Base-by-base conservation (phyloP, 2,329 filamentous ascomycete genomes). In the Talaromyces sp. region DNA sequence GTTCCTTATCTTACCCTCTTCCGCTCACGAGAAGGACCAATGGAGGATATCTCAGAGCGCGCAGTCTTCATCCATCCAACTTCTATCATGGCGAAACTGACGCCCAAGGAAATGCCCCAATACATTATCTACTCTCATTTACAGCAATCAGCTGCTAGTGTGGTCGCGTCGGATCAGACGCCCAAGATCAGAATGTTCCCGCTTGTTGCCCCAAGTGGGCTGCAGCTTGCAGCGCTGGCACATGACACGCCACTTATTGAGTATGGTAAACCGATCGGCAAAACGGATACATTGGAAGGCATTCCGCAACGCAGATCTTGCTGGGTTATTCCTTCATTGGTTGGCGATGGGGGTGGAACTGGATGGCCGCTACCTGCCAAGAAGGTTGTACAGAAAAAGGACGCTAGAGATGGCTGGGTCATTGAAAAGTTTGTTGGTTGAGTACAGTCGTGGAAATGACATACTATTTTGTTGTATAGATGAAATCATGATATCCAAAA, bases 231-330 rank as follows among this genome's bases (percentile, higher is more conserved):
- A 3, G 85, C 84, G 1, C 78, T 97, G 49, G 90, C 91, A 4
- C 88, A 91, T 68, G 90, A 89, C 0, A 97, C 94, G 11, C 90
- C 91, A 44, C 76, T 99, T 49, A 72, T 97, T 19, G 84, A 84
- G 33, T 91, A 93, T 61, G 90, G 91, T 3, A 97, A 97, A 77
- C 93, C 94, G 1, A 86, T 97, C 68, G 94, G 94, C 63, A 92
- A 94, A 77, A 83, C 89, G 13, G 78, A 81, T 57, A 71, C 74
- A 36, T 74, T 78, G 43, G 74, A 71, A 10, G 78, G 76, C 0
- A 70, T 74, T 44, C 75, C 70, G 39, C 79, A 78, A 62, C 75
- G 75, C 57, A 82, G 92, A 44, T 88, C 94, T 72, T 91, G 89
- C 63, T 95, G 89, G 84, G 89, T 96, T 2, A 84, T 93, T 60